These are phyloP conservation scores for Acorus gramineus DNA, from an alignment of 106 monocot species.

Conservation along the genomic window DNA sequence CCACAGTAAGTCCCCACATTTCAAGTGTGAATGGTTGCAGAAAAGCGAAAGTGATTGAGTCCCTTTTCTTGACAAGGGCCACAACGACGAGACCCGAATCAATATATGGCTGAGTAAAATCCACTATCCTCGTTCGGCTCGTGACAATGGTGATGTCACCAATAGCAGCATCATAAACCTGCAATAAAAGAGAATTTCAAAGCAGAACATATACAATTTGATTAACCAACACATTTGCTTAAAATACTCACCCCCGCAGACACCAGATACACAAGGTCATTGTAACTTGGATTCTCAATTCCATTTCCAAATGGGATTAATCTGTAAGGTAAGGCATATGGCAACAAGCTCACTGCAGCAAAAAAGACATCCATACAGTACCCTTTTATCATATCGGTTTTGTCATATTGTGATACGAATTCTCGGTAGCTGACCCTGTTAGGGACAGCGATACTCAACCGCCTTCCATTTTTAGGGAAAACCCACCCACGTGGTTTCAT, in stretches of 20 bases:
- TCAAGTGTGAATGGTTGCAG: slow-evolving; percentile 68
- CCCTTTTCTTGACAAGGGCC: slow-evolving; percentile 27
- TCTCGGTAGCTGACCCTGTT: slow-evolving; percentile 4
- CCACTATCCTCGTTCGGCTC: slow-evolving; percentile 24
- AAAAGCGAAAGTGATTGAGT: slow-evolving; percentile 62
- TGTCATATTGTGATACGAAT: slow-evolving; percentile 3
- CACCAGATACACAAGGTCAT: slow-evolving; percentile 3
- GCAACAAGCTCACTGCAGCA: slow-evolving; percentile 12
- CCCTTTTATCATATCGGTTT: slow-evolving; percentile 1
- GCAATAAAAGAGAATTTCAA: not conserved
- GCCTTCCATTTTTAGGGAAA: slow-evolving; percentile 13
- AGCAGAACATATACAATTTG: not conserved
- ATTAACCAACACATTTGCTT: no score
- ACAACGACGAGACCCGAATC: slow-evolving; percentile 73
- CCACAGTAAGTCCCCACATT: slow-evolving; percentile 67
- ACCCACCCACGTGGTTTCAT: slow-evolving; percentile 14
- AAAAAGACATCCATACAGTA: slow-evolving; percentile 11
- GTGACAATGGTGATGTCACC: slow-evolving; percentile 31
- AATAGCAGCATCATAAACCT: slow-evolving; percentile 30
- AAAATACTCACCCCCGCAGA: slow-evolving; percentile 5
- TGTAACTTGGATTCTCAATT: slow-evolving; percentile 8
- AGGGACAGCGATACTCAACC: slow-evolving; percentile 7
- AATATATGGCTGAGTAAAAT: slow-evolving; percentile 50
- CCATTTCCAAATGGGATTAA: slow-evolving; percentile 12
- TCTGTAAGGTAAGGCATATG: slow-evolving; percentile 10